A percentile compares a stretch with the other conserved stretches of the same genome.
These are phyloP conservation scores for Aspergillus homomorphus DNA, from an alignment of 495 filamentous ascomycete genomes.

Conservation along the genomic window DNA sequence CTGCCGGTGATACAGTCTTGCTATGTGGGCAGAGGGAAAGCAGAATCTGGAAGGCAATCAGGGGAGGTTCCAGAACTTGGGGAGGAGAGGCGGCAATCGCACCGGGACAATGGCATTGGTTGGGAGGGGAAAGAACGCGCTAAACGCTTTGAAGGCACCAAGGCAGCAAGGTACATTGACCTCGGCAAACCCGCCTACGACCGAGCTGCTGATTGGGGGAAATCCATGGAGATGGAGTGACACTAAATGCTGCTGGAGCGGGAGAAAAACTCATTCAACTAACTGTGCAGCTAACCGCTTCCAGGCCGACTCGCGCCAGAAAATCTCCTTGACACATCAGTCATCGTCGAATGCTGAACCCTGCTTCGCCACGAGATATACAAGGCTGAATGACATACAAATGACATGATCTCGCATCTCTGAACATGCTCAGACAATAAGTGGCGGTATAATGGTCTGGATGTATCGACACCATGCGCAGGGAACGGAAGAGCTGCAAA, in stretches of 20 bases:
- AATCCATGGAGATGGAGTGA: background rate
- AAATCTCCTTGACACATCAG: background rate
- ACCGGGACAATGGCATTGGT: background rate
- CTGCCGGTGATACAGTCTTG: too few relatives aligned
- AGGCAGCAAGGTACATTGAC: background rate
- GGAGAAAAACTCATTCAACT: background rate
- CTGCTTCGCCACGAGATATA: background rate
- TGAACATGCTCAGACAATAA: background rate
- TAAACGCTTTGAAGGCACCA: background rate
- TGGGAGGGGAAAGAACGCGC: background rate
- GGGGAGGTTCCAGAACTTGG: too few relatives aligned
- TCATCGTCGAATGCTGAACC: background rate
- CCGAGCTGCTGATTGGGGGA: background rate
- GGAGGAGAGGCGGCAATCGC: background rate
- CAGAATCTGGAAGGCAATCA: too few relatives aligned
- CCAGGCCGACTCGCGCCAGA: background rate
- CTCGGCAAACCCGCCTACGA: background rate
- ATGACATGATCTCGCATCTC: background rate
- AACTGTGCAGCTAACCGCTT: background rate
- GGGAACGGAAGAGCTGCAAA: background rate
- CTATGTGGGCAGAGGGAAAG: too few relatives aligned
- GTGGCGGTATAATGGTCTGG: background rate
- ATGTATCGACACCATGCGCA: background rate
- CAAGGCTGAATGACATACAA: background rate
- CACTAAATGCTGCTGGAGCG: background rate